A percentile compares a stretch with the other conserved stretches of the same genome.
Evolutionary conservation across 2,329 filamentous ascomycete species (phyloP).

Genomic region (Aspergillus fijiensis): DNA sequence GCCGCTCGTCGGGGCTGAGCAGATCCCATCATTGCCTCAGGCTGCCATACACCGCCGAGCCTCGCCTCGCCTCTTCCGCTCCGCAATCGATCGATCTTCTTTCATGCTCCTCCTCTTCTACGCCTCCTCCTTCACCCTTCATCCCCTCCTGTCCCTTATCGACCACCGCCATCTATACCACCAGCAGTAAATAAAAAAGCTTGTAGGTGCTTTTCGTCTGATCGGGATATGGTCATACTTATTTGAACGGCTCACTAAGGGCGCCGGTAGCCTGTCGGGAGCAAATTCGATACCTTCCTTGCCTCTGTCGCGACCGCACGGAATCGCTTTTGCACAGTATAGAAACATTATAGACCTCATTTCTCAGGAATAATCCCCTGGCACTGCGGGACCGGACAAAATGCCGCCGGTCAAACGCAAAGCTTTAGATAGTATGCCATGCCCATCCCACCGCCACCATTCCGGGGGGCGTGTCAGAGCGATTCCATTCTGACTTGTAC

Average conservation of each 20-base stretch:
- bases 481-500: slow-evolving; percentile 34
- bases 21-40: slow-evolving; percentile 25
- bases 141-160: background rate
- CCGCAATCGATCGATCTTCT: slow-evolving; percentile 2
- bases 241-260: background rate
- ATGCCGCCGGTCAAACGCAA: slow-evolving; percentile 72
- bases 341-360: slow-evolving; percentile 20
- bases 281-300: slow-evolving; percentile 1
- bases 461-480: slow-evolving; percentile 13
- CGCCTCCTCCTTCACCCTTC: background rate
- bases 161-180: background rate
- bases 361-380: background rate
- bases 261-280: slow-evolving; percentile 8
- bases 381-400: slow-evolving; percentile 9
- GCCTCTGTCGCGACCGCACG: background rate
- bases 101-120: slow-evolving; percentile 1
- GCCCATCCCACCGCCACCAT: slow-evolving; percentile 16
- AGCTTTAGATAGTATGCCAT: slow-evolving; percentile 53
- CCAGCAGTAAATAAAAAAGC: background rate
- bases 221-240: background rate
- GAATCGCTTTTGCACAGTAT: slow-evolving; percentile 4
- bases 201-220: background rate
- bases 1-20: background rate
- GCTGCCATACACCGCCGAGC: slow-evolving; percentile 12
- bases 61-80: background rate